Evolutionary conservation across 768 basidiomycete genomes (phyloP).

Genomic region (Leccinum disarticulatum): DNA sequence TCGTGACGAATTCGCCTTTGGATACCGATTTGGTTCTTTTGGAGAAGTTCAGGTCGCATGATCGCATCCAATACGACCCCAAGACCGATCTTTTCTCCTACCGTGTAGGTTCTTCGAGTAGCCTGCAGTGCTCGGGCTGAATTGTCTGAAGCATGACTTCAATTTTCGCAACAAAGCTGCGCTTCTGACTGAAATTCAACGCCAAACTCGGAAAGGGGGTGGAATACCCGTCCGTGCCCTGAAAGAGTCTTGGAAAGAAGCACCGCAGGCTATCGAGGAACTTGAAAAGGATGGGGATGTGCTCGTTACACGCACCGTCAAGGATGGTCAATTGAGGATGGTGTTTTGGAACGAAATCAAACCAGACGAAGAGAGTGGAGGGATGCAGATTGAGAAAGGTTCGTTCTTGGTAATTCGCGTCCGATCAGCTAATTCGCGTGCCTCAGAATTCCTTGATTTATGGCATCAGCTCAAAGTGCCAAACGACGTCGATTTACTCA

Average conservation of each 20-base stretch:
- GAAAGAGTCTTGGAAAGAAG: conserved; percentile 91
- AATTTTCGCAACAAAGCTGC: conserved; percentile 83
- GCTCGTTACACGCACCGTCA: conserved; percentile 80
- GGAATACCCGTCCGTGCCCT: conserved; percentile 81
- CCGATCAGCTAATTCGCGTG: conserved; percentile 7
- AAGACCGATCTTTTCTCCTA: conserved; percentile 87
- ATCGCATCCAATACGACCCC: conserved; percentile 74
- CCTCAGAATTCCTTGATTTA: conserved; percentile 78
- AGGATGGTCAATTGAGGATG: conserved; percentile 80
- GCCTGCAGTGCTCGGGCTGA: conserved; percentile 3
- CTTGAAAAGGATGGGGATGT: conserved; percentile 89
- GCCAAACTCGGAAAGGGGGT: conserved; percentile 78
- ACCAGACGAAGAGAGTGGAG: conserved; percentile 68
- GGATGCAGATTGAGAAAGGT: conserved; percentile 80
- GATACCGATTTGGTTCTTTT: conserved; percentile 68
- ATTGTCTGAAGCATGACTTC: conserved; percentile 67
- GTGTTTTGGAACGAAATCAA: conserved; percentile 92
- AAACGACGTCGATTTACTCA: conserved; percentile 79
- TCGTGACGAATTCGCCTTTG: conserved; percentile 75
- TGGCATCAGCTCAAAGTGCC: conserved; percentile 88
- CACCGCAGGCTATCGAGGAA: conserved; percentile 80
- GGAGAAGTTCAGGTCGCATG: conserved; percentile 81
- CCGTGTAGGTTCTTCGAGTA: conserved; percentile 50
- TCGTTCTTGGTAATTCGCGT: conserved; percentile 15
- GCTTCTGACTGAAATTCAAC: conserved; percentile 81